Conservation (phyloP, 1,139 yeast genomes). For the Candida sp. region DNA sequence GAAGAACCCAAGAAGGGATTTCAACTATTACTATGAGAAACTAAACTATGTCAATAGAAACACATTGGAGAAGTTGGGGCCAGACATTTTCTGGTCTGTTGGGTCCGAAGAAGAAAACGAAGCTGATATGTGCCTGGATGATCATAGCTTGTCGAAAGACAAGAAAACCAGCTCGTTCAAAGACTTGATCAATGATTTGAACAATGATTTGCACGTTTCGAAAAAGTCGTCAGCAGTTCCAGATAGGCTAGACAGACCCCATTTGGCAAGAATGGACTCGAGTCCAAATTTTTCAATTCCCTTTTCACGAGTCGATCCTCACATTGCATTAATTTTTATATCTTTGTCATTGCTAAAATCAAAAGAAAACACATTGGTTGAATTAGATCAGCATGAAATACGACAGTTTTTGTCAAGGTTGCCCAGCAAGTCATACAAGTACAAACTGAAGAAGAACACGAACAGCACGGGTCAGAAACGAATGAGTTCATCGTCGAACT, state of each 20-base stretch:
- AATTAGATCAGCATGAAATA: slow-evolving; percentile 89
- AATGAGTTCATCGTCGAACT: slow-evolving; percentile 3
- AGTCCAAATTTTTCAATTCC: slow-evolving; percentile 41
- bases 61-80: slow-evolving; percentile 40
- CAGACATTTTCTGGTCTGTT: slow-evolving; percentile 48
- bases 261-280: background rate
- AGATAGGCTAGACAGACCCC: background rate
- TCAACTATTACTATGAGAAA: slow-evolving; percentile 37
- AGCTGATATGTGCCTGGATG: slow-evolving; percentile 5
- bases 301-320: slow-evolving; percentile 75
- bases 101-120: slow-evolving; percentile 19
- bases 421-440: slow-evolving; percentile 45
- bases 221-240: slow-evolving; percentile 5
- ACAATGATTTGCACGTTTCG: slow-evolving; percentile 14
- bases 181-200: slow-evolving; percentile 35
- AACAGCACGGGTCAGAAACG: background rate
- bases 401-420: slow-evolving; percentile 73
- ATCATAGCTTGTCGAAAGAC: background rate
- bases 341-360: slow-evolving; percentile 82
- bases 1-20: slow-evolving; percentile 36
- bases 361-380: slow-evolving; percentile 77
- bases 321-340: slow-evolving; percentile 75
- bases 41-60: slow-evolving; percentile 26
- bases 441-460: slow-evolving; percentile 22
- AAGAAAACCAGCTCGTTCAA: slow-evolving; percentile 31